phyloP scores from a whole-genome alignment of 768 basidiomycete genomes.

The Panaeolus cyanescens region DNA sequence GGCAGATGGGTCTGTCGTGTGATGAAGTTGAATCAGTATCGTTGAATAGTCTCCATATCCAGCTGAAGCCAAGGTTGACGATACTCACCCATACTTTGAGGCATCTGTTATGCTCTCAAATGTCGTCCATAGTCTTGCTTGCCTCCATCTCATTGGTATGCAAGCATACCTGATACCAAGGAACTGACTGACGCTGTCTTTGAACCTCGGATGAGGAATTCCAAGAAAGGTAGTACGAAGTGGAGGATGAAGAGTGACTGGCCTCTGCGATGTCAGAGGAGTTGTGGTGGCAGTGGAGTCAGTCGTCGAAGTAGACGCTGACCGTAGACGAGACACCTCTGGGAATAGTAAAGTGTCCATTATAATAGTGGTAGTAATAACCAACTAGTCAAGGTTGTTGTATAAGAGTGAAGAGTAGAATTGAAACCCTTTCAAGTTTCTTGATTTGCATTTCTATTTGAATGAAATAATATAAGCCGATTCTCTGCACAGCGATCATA shows the following conservation, averaged over 20 bases:
- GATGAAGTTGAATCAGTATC: constrained; percentile 1
- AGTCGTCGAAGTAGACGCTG: neutral
- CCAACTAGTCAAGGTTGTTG: neutral
- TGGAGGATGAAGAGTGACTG: neutral
- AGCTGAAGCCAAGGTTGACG: neutral
- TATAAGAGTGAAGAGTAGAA: neutral
- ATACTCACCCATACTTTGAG: constrained; percentile 63
- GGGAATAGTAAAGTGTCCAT: neutral
- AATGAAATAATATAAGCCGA: neutral
- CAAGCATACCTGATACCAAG: constrained; percentile 79
- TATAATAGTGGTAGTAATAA: neutral
- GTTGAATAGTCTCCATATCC: constrained; percentile 5
- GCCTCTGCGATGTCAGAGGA: neutral
- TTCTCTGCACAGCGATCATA: neutral
- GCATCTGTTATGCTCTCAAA: constrained; percentile 65
- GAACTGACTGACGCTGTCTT: constrained; percentile 66
- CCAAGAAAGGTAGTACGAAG: constrained; percentile 71
- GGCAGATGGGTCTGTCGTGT: constrained; percentile 67
- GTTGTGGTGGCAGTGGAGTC: neutral
- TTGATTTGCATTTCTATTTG: neutral
- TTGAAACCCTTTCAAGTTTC: neutral
- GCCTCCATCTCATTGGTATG: constrained; percentile 75
- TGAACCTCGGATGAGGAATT: constrained; percentile 60
- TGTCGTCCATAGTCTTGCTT: constrained; percentile 60
- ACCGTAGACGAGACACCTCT: neutral